Evolutionary conservation across 352 stramenopile genomes (phyloP).

Genomic region (Paralagenidium karlingii): DNA sequence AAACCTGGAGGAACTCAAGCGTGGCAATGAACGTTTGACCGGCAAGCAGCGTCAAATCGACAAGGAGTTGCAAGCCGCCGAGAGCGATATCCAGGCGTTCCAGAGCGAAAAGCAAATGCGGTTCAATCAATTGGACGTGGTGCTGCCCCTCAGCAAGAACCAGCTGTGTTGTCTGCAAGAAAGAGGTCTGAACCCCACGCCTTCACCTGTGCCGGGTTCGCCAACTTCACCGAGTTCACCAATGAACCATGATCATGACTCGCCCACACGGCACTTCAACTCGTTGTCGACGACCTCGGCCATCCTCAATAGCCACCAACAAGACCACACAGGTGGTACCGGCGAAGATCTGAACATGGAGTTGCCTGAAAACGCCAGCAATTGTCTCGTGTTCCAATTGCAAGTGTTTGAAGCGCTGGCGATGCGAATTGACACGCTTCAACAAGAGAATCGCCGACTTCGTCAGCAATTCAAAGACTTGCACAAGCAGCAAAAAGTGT

Average conservation of each 20-base stretch:
- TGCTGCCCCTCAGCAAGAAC: constrained; percentile 54
- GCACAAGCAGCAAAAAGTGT: constrained; percentile 74
- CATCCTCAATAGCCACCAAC: constrained; percentile 4
- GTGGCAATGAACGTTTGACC: constrained; percentile 70
- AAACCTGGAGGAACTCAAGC: constrained; percentile 80
- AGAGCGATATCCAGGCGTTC: constrained; percentile 84
- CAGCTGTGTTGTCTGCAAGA: constrained; percentile 62
- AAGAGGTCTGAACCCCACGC: too few relatives aligned
- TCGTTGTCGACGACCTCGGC: constrained; percentile 2
- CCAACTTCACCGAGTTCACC: too few relatives aligned
- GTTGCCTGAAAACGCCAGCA: constrained; percentile 30
- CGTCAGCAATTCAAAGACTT: constrained; percentile 83
- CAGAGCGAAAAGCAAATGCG: constrained; percentile 89
- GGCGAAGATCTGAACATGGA: too few relatives aligned
- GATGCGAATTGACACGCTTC: constrained; percentile 65
- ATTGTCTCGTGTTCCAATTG: constrained; percentile 63
- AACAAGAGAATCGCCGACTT: constrained; percentile 73
- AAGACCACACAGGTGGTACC: too few relatives aligned
- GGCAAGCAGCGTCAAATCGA: constrained; percentile 83
- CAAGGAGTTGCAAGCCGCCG: constrained; percentile 83
- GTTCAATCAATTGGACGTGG: constrained; percentile 84
- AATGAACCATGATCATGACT: too few relatives aligned
- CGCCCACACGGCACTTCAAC: constrained; percentile 3
- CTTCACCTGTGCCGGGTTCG: too few relatives aligned
- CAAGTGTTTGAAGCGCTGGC: constrained; percentile 40